Conservation (phyloP, 371 early-diverging fungal species). For the Rhizopus arrhizus region DNA sequence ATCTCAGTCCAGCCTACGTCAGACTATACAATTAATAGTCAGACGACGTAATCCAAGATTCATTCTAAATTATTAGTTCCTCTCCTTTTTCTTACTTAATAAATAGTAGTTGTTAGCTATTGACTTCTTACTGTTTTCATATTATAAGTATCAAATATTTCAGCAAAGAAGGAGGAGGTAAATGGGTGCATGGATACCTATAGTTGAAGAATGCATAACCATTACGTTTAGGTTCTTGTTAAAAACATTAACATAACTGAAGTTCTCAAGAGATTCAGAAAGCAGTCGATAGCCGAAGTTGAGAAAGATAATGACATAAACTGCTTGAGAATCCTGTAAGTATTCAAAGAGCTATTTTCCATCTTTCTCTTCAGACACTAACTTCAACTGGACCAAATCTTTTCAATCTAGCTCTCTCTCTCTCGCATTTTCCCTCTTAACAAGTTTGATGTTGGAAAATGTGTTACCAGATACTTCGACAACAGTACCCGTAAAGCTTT, state of each 20-base stretch:
- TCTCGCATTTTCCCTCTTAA: background rate
- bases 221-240: slow-evolving; percentile 4
- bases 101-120: too few species aligned
- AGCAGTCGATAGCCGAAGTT: background rate
- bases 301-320: background rate
- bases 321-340: slow-evolving; percentile 8
- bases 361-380: slow-evolving; percentile 9
- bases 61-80: too few species aligned
- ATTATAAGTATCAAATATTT: too few species aligned
- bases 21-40: too few species aligned
- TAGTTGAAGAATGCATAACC: background rate
- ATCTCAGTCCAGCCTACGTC: too few species aligned
- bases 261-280: background rate
- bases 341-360: slow-evolving; percentile 36
- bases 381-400: slow-evolving; percentile 6
- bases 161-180: too few species aligned
- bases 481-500: background rate
- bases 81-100: too few species aligned
- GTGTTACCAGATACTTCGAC: background rate
- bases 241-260: background rate
- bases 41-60: too few species aligned
- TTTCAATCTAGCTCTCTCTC: background rate
- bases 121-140: too few species aligned
- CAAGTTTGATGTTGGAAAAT: background rate
- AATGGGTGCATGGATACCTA: slow-evolving; percentile 4